These are phyloP conservation scores for Circinella umbellata DNA, from an alignment of 371 early-diverging fungal genomes.

Conservation along the genomic window DNA sequence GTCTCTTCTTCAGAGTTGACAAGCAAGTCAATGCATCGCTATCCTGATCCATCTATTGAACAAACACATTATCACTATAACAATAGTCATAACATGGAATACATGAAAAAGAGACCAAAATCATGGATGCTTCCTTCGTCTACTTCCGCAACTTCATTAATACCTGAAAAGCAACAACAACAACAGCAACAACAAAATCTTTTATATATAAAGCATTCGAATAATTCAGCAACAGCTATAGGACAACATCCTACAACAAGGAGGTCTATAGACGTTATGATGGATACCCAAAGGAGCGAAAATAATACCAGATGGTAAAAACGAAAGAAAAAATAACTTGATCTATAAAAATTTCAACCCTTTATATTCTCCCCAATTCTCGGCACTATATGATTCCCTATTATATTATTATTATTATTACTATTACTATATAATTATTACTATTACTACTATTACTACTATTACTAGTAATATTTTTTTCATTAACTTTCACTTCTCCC, in stretches of 20 bases:
- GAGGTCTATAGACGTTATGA: slow-evolving; percentile 10
- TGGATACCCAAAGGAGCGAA: slow-evolving; percentile 10
- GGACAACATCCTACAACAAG: slow-evolving; percentile 9
- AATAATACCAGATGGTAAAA: slow-evolving; percentile 6
- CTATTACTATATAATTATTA: too few species aligned
- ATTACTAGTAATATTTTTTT: too few species aligned
- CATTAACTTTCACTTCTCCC: too few species aligned
- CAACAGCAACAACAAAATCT: neutral
- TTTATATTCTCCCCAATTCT: neutral
- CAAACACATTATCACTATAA: too few species aligned
- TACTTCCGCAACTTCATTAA: neutral
- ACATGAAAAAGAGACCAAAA: slow-evolving; percentile 11
- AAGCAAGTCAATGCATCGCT: slow-evolving; percentile 11
- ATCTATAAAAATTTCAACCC: neutral
- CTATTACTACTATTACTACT: too few species aligned
- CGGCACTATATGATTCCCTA: too few species aligned
- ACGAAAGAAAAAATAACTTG: neutral
- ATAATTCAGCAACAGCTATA: neutral
- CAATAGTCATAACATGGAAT: neutral
- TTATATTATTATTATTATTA: too few species aligned
- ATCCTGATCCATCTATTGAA: neutral
- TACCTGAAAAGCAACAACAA: neutral
- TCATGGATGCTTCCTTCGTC: slow-evolving; percentile 19
- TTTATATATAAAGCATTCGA: neutral
- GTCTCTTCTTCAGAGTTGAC: slow-evolving; percentile 13